Evolutionary conservation across 805 yeast genomes (phyloP), one percentile per base, ranked within the genome.

Genomic region (Suhomyces xylopsoci): DNA sequence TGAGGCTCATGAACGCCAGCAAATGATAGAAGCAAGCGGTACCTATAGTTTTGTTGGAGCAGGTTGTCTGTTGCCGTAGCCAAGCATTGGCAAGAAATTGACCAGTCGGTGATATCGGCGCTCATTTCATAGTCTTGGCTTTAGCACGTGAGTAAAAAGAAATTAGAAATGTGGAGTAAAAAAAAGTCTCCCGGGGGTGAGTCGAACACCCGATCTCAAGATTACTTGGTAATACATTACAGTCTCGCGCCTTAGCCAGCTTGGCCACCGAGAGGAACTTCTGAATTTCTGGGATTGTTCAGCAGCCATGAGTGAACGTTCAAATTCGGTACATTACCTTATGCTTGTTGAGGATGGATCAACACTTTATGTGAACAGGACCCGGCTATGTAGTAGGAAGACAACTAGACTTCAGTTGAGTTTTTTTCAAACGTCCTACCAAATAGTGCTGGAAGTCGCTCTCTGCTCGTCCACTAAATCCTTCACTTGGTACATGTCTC

Each of bases 161-260:
- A 17, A 22, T 42, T 14, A 7, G 22, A 5, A 7, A 3, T 14
- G 19, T 2, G 19, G 28, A 10, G 36, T 20, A 50, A 57, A 66
- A 58, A 58, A 51, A 61, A 64, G 52, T 72, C 76, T 73, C 78
- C 77, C 68, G 76, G 76, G 77, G 76, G 77, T 70, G 77, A 74
- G 74, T 73, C 77, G 77, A 73, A 73, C 78, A 70, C 77, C 76
- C 77, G 77, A 72, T 73, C 77, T 71, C 75, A 71, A 73, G 77
- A 73, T 73, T 59, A 63, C 77, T 69, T 62, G 36, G 68, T 66
- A 55, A 53, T 55, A 59, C 59, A 65, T 73, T 73, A 73, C 77
- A 73, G 78, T 73, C 78, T 74, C 75, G 76, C 77, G 77, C 76
- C 74, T 73, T 72, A 71, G 76, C 77, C 78, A 71, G 71, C 77